These are phyloP conservation scores for Curvularia verruculosa DNA, from an alignment of 2,329 filamentous ascomycete species.

Conservation along the genomic window DNA sequence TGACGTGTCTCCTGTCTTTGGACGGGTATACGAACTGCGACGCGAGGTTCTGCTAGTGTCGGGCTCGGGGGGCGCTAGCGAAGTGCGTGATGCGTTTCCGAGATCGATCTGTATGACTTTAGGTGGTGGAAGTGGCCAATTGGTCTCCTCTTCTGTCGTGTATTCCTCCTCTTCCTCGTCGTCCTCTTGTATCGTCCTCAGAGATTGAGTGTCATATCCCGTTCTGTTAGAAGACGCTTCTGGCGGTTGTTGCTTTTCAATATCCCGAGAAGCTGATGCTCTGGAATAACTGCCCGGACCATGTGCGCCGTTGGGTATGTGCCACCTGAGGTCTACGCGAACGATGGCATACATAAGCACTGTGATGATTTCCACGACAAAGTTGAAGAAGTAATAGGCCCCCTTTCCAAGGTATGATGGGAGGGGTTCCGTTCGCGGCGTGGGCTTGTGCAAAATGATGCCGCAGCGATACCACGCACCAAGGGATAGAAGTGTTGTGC, in stretches of 20 bases:
- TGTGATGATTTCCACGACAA: slow-evolving; percentile 72
- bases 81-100: slow-evolving; percentile 2
- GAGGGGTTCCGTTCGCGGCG: slow-evolving; percentile 57
- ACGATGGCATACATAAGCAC: slow-evolving; percentile 69
- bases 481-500: slow-evolving; percentile 65
- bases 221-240: slow-evolving; percentile 14
- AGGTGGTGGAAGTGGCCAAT: not conserved
- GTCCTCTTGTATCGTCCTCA: slow-evolving; percentile 1
- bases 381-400: slow-evolving; percentile 82
- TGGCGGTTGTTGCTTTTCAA: slow-evolving; percentile 28
- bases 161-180: slow-evolving; percentile 11
- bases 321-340: slow-evolving; percentile 77
- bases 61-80: not conserved
- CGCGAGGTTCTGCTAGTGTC: slow-evolving; percentile 8
- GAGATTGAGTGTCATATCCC: slow-evolving; percentile 1
- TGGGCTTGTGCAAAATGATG: slow-evolving; percentile 59
- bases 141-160: slow-evolving; percentile 4
- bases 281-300: slow-evolving; percentile 47
- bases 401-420: slow-evolving; percentile 74
- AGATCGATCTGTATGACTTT: slow-evolving; percentile 14
- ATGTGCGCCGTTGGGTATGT: slow-evolving; percentile 72
- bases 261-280: slow-evolving; percentile 14
- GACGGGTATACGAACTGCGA: slow-evolving; percentile 4
- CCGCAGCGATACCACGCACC: slow-evolving; percentile 73
- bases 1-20: slow-evolving; percentile 6